A percentile compares a stretch with the other conserved stretches of the same genome.
Evolutionary conservation across 176 grass and related monocot genomes (phyloP).

Genomic region (Themeda triandra): DNA sequence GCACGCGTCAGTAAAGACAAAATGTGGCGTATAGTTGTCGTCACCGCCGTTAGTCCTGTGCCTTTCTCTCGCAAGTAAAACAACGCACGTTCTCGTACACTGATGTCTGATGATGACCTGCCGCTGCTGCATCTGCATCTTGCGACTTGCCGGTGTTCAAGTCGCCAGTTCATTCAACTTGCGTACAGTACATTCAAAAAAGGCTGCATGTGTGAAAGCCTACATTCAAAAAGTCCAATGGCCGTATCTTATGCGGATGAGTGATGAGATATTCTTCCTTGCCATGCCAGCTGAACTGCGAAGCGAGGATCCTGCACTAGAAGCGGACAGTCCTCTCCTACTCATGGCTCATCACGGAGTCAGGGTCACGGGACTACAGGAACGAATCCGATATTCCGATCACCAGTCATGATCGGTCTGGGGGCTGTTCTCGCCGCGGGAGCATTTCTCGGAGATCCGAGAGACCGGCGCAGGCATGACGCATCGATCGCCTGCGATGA

Average conservation of each 20-base stretch:
- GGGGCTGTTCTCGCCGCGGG: neutral
- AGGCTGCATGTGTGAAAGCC: neutral
- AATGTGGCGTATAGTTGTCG: neutral
- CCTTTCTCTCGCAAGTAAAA: neutral
- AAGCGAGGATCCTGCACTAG: neutral
- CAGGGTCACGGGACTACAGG: neutral
- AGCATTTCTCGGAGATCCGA: constrained; percentile 19
- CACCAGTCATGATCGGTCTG: neutral
- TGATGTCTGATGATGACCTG: neutral
- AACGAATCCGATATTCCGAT: constrained; percentile 8
- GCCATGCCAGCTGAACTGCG: neutral
- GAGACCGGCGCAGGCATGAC: neutral
- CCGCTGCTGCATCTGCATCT: constrained; percentile 18
- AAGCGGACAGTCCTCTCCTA: neutral
- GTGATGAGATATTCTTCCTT: neutral
- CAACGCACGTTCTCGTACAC: constrained; percentile 15
- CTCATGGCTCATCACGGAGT: neutral
- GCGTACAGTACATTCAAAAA: neutral
- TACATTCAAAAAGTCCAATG: too few species aligned
- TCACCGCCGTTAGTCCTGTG: neutral
- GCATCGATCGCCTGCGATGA: constrained; percentile 8
- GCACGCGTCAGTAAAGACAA: neutral
- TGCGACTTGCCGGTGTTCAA: neutral
- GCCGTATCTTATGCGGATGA: neutral
- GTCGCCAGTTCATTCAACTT: constrained; percentile 16